Evolutionary conservation across 805 yeast genomes (phyloP).

Genomic region (Sporopachydermia lactativora): DNA sequence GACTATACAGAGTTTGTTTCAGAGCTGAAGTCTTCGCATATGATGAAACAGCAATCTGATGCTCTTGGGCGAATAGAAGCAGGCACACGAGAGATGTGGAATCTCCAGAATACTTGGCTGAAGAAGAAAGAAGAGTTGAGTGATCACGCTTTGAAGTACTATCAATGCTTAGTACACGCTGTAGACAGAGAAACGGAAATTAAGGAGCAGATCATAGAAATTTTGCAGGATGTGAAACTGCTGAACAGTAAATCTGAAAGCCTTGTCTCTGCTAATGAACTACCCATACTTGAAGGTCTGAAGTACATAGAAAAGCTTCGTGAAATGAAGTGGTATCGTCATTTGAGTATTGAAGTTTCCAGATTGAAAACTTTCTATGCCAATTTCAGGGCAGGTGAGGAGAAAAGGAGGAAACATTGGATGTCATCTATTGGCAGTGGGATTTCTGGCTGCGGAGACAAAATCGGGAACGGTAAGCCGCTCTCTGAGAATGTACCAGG

Average conservation of each 20-base stretch:
- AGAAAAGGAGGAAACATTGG: constrained; percentile 20
- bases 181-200: constrained; percentile 14
- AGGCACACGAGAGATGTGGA: background rate
- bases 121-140: constrained; percentile 13
- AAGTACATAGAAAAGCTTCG: constrained; percentile 47
- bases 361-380: constrained; percentile 1
- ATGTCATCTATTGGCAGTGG: constrained; percentile 13
- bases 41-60: no score
- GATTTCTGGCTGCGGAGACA: no score
- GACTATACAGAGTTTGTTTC: background rate
- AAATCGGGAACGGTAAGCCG: constrained; percentile 3
- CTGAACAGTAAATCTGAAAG: constrained; percentile 15
- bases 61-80: no score
- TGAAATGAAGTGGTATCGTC: constrained; percentile 40
- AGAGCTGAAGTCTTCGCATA: no score
- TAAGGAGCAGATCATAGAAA: constrained; percentile 10
- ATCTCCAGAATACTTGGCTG: constrained; percentile 6
- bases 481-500: constrained; percentile 6
- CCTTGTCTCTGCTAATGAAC: constrained; percentile 26
- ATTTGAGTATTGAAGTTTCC: constrained; percentile 24
- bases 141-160: constrained; percentile 5
- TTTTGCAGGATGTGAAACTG: constrained; percentile 20
- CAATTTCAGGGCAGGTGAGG: constrained; percentile 12
- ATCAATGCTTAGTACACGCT: constrained; percentile 3
- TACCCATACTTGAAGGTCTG: constrained; percentile 63